Evolutionary conservation across 805 yeast species (phyloP), one percentile per base, ranked within the genome.

Genomic region (Candida corydali): DNA sequence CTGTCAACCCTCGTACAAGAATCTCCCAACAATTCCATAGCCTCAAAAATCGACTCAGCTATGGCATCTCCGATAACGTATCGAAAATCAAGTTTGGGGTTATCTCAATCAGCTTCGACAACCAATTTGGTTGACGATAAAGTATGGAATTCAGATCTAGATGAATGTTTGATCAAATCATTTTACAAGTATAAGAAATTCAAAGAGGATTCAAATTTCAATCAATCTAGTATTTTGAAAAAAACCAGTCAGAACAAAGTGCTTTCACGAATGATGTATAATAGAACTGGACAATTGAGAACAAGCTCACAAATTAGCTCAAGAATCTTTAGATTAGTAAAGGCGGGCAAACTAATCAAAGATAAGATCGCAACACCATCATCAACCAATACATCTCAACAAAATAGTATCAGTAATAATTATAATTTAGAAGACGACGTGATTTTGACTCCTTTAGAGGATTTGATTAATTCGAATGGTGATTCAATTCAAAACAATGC

Each of bases 231-330:
- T 8, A 43, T 56, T 6, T 49, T 62, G 40, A 59, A 55, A 32
- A 55, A 55, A 30, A 54, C 69, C 11, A 55, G 65, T 4, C 70
- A 64, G 41, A 65, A 65, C 43, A 66, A 64, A 39, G 58, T 64
- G 10, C 48, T 67, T 29, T 62, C 70, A 3, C 50, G 69, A 32
- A 64, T 67, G 70, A 40, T 67, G 22, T 51, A 50, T 18, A 57
- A 57, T 40, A 62, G 57, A 42, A 57, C 69, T 6, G 65, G 66
- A 8, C 46, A 60, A 1, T 45, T 51, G 25, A 52, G 70, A 38
- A 55, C 66, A 2, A 55, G 69, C 4, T 63, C 63, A 39, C 71
- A 66, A 39, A 61, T 66, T 14, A 55, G 59, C 4, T 47, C 57
- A 12, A 51, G 67, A 34, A 46, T 62, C 9, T 54, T 54, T 34